phyloP scores from a whole-genome alignment of 164 flowering plant species.

The Malania oleifera region DNA sequence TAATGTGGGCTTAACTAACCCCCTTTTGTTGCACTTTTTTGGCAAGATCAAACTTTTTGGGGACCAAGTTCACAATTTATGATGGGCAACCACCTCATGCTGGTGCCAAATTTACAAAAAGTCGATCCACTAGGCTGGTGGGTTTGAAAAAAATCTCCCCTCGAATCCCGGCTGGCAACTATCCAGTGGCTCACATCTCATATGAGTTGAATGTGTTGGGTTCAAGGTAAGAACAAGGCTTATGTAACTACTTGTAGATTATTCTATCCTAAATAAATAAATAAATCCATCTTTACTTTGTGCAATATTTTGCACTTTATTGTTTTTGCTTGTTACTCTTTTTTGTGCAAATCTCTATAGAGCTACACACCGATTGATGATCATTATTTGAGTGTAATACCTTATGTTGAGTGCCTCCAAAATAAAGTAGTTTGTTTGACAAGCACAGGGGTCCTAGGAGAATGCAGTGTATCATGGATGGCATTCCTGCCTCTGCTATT shows the following conservation, averaged over 20 bases:
- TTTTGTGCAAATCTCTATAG: no score
- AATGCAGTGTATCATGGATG: slow-evolving; percentile 63
- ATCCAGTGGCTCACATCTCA: slow-evolving; percentile 57
- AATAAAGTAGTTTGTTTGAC: neutral
- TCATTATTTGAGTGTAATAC: no score
- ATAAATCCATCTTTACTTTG: no score
- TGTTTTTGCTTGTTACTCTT: no score
- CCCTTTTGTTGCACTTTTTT: neutral
- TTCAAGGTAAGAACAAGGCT: slow-evolving; percentile 42
- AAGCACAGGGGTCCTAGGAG: slow-evolving; percentile 75
- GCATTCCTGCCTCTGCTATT: slow-evolving; percentile 56
- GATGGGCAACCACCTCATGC: slow-evolving; percentile 73
- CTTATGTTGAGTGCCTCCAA: no score
- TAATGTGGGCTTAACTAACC: neutral
- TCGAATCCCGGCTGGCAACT: slow-evolving; percentile 60
- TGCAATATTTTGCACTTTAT: no score
- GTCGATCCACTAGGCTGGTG: slow-evolving; percentile 54
- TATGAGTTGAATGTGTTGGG: slow-evolving; percentile 77
- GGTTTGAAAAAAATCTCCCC: slow-evolving; percentile 66
- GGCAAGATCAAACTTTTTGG: slow-evolving; percentile 65
- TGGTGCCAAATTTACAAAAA: slow-evolving; percentile 49
- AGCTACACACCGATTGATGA: no score
- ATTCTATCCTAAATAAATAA: neutral
- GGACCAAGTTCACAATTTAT: slow-evolving; percentile 65
- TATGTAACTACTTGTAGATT: neutral